A percentile compares a stretch with the other conserved stretches of the same genome.
Evolutionary conservation across 768 basidiomycete species (phyloP).

Genomic region (Pleurotus cornucopiae): DNA sequence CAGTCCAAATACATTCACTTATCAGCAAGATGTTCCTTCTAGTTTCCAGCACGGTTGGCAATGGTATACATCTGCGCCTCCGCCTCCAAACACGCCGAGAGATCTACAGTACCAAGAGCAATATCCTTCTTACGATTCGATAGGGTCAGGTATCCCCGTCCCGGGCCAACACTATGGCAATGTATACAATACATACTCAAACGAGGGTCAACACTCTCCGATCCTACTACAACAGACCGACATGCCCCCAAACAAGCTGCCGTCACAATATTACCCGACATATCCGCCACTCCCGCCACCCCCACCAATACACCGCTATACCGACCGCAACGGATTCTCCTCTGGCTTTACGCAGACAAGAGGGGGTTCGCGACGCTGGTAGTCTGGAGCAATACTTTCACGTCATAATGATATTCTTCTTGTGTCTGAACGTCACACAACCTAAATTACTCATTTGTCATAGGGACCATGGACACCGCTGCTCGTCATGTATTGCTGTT

Average conservation of each 20-base stretch:
- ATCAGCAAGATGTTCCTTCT: slow-evolving; percentile 1
- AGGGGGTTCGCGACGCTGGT: too few relatives aligned
- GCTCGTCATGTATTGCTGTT: too few relatives aligned
- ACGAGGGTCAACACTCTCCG: too few relatives aligned
- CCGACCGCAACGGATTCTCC: background rate
- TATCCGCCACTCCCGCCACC: background rate
- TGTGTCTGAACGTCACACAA: too few relatives aligned
- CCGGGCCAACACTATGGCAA: background rate
- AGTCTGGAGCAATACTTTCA: too few relatives aligned
- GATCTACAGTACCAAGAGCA: background rate
- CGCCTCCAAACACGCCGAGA: background rate
- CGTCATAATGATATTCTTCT: too few relatives aligned
- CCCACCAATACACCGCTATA: background rate
- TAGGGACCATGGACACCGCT: too few relatives aligned
- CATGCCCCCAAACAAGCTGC: too few relatives aligned
- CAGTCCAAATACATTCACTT: background rate
- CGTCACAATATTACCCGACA: background rate
- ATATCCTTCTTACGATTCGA: too few relatives aligned
- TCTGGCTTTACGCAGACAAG: too few relatives aligned
- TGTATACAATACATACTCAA: background rate
- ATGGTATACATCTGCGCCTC: slow-evolving; percentile 10
- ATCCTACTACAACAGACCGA: too few relatives aligned
- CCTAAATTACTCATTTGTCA: too few relatives aligned
- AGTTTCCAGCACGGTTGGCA: slow-evolving; percentile 10
- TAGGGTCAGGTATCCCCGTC: background rate